Base-by-base conservation (phyloP, 1,284 basidiomycete genomes). In the Somion occarium region DNA sequence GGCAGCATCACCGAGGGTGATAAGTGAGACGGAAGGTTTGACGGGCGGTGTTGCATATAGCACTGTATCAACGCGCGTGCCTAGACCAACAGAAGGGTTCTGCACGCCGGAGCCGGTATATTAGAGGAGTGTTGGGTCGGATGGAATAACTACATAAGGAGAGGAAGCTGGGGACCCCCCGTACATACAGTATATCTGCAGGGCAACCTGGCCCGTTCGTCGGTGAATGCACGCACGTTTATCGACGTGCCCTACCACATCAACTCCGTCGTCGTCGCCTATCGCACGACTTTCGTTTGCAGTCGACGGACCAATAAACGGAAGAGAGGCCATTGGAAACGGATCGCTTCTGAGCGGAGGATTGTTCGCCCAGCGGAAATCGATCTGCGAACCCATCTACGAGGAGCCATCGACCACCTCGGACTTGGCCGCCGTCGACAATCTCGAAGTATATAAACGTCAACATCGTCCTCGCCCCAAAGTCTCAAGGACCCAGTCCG, bases 381-480 rank as follows among this genome's bases (percentile, higher is more conserved):
- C 66, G 72, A 66, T 73, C 59, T 76, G 74, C 61, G 74, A 76
- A 62, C 72, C 78, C 53, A 82, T 82, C 62, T 64, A 66, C 60
- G 79, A 82, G 59, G 71, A 73, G 60, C 48, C 48, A 38, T 44
- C 52, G 49, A 48, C 51, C 44, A 26, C 37, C 48, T 61, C 63
- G 63, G 65, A 62, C 56, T 59, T 61, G 45, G 44, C 63, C 60
- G 58, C 46, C 18, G 22, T 23, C 48, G 53, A 58, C 44, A 46
- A 53, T 48, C 58, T 60, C 56, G 57, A 62, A 51, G 56, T 64
- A 65, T 64, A 64, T 67, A 67, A 67, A 71, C 79, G 82, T 70
- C 82, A 83, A 72, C 82, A 83, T 69, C 76, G 71, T 60, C 75
- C 76, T 51, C 73, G 75, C 54, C 60, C 70, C 22, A 68, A 70